phyloP scores from a whole-genome alignment of 345 rosid genomes.

The Combretum micranthum region DNA sequence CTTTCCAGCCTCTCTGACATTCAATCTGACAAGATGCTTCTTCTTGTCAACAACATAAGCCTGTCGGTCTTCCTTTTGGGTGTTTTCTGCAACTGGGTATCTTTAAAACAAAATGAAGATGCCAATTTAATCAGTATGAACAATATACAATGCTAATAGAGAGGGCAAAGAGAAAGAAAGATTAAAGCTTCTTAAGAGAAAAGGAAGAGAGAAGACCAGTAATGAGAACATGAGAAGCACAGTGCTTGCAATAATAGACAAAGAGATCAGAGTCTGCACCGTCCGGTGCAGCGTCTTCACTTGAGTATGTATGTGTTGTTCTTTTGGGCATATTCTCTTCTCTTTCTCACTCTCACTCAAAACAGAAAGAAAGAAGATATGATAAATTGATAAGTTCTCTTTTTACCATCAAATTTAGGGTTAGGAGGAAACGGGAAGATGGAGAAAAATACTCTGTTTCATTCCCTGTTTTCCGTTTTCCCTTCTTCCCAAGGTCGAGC shows the following conservation, averaged over 20 bases:
- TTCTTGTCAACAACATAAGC: conserved; percentile 86
- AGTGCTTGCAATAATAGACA: conserved; percentile 98
- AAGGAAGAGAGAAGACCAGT: conserved; percentile 50
- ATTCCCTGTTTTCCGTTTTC: too few relatives aligned
- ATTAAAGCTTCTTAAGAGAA: conserved; percentile 7
- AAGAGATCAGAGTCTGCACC: conserved; percentile 97
- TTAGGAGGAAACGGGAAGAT: too few relatives aligned
- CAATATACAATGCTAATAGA: background rate
- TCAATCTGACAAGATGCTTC: conserved; percentile 87
- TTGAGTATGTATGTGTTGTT: conserved; percentile 97
- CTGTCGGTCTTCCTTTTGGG: conserved; percentile 95
- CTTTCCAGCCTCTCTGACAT: conserved; percentile 71
- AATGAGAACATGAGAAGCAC: conserved; percentile 92
- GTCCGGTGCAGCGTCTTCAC: conserved; percentile 98
- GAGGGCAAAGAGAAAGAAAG: background rate
- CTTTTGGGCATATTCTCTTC: conserved; percentile 89
- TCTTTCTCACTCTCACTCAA: background rate
- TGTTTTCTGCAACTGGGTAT: conserved; percentile 96
- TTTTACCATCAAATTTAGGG: too few relatives aligned
- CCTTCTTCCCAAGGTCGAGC: too few relatives aligned
- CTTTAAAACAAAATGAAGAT: conserved; percentile 35
- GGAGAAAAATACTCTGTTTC: too few relatives aligned
- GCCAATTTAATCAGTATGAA: background rate
- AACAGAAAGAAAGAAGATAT: too few relatives aligned
- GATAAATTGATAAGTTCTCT: too few relatives aligned